A percentile compares a stretch with the other conserved stretches of the same genome.
These are phyloP conservation scores for Berkeleyomyces rouxiae DNA, from an alignment of 2,329 filamentous ascomycete genomes.

Conservation along the genomic window DNA sequence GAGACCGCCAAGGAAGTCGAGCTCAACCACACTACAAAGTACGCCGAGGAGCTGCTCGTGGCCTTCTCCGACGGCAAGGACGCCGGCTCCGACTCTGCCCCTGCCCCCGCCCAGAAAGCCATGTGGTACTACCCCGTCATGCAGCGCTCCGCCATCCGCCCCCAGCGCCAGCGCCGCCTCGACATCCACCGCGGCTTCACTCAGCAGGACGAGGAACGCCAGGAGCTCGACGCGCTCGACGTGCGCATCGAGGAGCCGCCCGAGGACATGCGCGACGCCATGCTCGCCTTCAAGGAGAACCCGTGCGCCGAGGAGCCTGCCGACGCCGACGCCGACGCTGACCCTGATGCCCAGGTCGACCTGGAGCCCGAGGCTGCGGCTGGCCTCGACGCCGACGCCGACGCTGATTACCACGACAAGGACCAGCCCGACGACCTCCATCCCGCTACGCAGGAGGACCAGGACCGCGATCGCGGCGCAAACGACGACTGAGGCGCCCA, in stretches of 20 bases:
- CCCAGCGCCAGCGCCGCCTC: conserved; percentile 47
- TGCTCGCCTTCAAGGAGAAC: conserved; percentile 35
- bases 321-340: conserved; percentile 17
- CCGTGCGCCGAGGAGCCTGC: conserved; percentile 29
- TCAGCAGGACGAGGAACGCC: conserved; percentile 30
- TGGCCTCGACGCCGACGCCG: background rate
- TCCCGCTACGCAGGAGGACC: conserved; percentile 9
- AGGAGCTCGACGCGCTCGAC: conserved; percentile 37
- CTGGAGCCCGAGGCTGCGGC: background rate
- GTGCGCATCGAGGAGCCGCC: conserved; percentile 38
- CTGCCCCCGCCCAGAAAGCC: conserved; percentile 24
- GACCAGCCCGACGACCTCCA: conserved; percentile 19
- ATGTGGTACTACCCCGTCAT: conserved; percentile 54
- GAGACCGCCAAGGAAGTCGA: conserved; percentile 44
- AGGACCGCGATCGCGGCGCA: background rate
- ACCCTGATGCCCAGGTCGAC: conserved; percentile 8
- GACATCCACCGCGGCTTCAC: conserved; percentile 32
- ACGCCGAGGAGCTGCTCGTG: conserved; percentile 46
- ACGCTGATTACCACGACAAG: conserved; percentile 17
- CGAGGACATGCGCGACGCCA: conserved; percentile 34
- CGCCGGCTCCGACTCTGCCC: conserved; percentile 26
- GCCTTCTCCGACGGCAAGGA: conserved; percentile 37
- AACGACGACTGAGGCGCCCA: background rate
- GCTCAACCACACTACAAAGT: conserved; percentile 41
- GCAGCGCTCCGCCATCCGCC: conserved; percentile 44